Conservation (phyloP, 768 basidiomycete species). For the Boletus tylopilopsis region DNA sequence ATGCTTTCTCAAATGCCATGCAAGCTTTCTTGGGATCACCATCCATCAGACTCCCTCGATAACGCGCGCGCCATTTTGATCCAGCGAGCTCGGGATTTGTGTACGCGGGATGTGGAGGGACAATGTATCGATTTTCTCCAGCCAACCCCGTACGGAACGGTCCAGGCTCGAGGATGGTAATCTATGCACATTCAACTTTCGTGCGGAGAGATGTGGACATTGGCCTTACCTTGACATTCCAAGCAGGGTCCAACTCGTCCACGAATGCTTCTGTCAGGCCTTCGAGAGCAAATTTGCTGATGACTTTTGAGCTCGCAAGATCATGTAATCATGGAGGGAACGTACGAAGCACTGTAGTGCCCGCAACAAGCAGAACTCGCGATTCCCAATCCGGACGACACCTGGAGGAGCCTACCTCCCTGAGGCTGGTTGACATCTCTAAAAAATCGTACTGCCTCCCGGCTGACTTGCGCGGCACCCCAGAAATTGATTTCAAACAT, state of each 20-base stretch:
- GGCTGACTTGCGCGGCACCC: slow-evolving; percentile 29
- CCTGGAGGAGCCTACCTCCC: slow-evolving; percentile 36
- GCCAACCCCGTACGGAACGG: slow-evolving; percentile 10
- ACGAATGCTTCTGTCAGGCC: slow-evolving; percentile 20
- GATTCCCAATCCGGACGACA: slow-evolving; percentile 28
- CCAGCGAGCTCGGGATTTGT: slow-evolving; percentile 7
- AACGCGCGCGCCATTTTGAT: slow-evolving; percentile 1
- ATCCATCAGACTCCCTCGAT: neutral
- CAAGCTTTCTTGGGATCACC: slow-evolving; percentile 24
- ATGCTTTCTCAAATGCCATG: slow-evolving; percentile 15
- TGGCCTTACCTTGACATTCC: slow-evolving; percentile 19
- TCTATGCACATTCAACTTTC: slow-evolving; percentile 1
- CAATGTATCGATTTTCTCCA: neutral
- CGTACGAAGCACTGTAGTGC: slow-evolving; percentile 28
- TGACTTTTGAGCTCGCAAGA: neutral
- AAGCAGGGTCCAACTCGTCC: slow-evolving; percentile 9
- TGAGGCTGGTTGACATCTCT: slow-evolving; percentile 35
- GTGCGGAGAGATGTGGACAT: neutral
- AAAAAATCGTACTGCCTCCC: slow-evolving; percentile 32
- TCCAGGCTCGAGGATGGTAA: slow-evolving; percentile 23
- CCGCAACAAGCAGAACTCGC: slow-evolving; percentile 1
- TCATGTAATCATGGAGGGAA: neutral
- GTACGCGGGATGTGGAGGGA: slow-evolving; percentile 16
- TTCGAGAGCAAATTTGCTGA: slow-evolving; percentile 26
- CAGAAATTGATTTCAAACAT: slow-evolving; percentile 39